Evolutionary conservation across 2,329 filamentous ascomycete genomes (phyloP).

Genomic region (Aspergillus felis): DNA sequence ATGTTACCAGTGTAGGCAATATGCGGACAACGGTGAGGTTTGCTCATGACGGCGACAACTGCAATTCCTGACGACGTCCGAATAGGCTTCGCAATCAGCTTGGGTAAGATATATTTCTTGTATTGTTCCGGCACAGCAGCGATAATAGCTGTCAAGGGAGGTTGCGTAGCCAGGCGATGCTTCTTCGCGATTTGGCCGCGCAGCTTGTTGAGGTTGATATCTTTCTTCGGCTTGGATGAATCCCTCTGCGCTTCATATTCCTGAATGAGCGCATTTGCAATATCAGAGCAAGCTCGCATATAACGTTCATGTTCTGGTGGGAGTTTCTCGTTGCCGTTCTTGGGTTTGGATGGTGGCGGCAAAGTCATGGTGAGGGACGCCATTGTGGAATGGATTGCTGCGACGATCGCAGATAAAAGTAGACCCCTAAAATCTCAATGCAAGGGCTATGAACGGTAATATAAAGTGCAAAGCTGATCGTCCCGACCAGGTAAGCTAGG

Average conservation of each 20-base stretch:
- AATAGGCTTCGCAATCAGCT: constrained; percentile 95
- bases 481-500: not conserved
- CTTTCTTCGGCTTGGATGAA: constrained; percentile 67
- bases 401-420: constrained; percentile 4
- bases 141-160: constrained; percentile 93
- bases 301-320: constrained; percentile 92
- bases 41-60: constrained; percentile 99
- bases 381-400: constrained; percentile 43
- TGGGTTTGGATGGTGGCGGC: constrained; percentile 51
- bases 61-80: constrained; percentile 94
- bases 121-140: constrained; percentile 98
- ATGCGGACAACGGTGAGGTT: constrained; percentile 94
- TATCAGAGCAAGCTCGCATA: constrained; percentile 90
- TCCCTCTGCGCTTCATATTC: constrained; percentile 82
- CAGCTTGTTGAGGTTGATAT: constrained; percentile 88
- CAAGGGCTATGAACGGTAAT: not conserved
- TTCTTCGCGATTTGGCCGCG: constrained; percentile 88
- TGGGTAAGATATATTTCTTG: constrained; percentile 97
- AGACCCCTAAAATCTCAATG: not conserved
- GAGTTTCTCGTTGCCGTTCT: constrained; percentile 67
- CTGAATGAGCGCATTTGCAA: constrained; percentile 88
- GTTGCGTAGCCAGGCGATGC: constrained; percentile 81
- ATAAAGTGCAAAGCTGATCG: not conserved
- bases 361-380: constrained; percentile 60
- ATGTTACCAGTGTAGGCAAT: constrained; percentile 99